phyloP scores from a whole-genome alignment of 2,329 filamentous ascomycete species.

The Phialophora chinensis region DNA sequence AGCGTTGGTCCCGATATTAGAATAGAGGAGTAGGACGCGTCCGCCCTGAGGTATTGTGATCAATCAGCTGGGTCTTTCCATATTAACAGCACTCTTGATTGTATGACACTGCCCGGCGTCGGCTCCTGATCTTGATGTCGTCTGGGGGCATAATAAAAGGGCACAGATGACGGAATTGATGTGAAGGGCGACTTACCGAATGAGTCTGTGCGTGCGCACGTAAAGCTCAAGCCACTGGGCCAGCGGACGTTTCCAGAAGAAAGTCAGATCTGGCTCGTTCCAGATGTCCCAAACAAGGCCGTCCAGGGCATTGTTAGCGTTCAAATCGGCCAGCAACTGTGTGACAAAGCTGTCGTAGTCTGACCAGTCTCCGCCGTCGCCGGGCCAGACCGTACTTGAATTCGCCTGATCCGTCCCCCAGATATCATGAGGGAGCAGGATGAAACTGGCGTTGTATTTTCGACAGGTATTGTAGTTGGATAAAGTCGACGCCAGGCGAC shows the following conservation, averaged over 20 bases:
- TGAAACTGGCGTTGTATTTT: neutral
- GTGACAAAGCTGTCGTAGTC: neutral
- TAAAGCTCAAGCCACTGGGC: neutral
- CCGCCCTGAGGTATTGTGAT: too few relatives aligned
- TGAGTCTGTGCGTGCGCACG: neutral
- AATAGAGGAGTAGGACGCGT: too few relatives aligned
- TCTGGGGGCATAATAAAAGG: too few relatives aligned
- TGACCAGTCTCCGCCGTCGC: neutral
- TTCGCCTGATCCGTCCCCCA: neutral
- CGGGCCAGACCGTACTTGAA: constrained; percentile 1
- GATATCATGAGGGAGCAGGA: neutral
- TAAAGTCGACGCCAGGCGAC: neutral
- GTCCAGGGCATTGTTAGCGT: neutral
- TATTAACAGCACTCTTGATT: too few relatives aligned
- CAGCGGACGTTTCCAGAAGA: neutral
- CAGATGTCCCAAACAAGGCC: neutral
- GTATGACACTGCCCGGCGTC: too few relatives aligned
- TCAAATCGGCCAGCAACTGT: neutral
- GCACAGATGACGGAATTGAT: neutral
- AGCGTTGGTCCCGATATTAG: neutral
- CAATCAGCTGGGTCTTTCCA: too few relatives aligned
- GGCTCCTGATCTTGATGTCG: too few relatives aligned
- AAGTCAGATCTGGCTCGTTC: neutral
- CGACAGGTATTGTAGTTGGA: neutral
- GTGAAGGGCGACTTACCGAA: neutral